Base-by-base conservation (phyloP, 176 grass and related monocot species). In the Guadua angustifolia region DNA sequence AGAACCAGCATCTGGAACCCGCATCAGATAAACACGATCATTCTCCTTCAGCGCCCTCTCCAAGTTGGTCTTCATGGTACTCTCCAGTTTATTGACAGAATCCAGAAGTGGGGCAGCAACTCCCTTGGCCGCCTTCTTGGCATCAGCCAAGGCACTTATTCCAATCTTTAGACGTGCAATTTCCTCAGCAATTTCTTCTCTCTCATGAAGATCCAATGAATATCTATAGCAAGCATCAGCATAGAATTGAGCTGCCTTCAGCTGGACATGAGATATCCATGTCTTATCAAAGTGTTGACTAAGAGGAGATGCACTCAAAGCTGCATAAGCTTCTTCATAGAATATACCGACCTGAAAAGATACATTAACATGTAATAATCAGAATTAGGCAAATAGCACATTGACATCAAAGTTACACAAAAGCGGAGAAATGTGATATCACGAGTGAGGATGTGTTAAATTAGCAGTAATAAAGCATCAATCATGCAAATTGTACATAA, bases 221-320 rank as follows among this genome's bases (percentile, higher is more conserved):
- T 80, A 93, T 57, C 93, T 95, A 84, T 94, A 99, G 68, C 92
- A 93, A 90, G 97, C 89, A 83, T 96, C 97, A 40, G 88, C 86
- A 81, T 99, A 99, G 86, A 96, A 99, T 72, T 99, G 97, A 80
- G 91, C 91, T 43, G 97, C 89, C 89, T 99, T 99, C 45, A 99
- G 70, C 82, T 99, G 97, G 60, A 99, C 89, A 90, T 99, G 93
- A 65, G 91, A 84, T 9, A 99, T 90, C 97, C 97, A 99, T 69
- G 97, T 89, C 87, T 88, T 95, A 52, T 99, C 97, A 6, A 99
- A 99, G 86, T 96, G 93, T 72, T 94, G 93, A 70, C 77, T 99
- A 69, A 99, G 93, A 19, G 84, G 86, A 89, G 93, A 10, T 57
- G 79, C 70, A 59, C 80, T 92, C 25, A 99, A 86, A 72, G 90